Base-by-base conservation (phyloP, 2,329 filamentous ascomycete species). In the Metarhizium anisopliae region DNA sequence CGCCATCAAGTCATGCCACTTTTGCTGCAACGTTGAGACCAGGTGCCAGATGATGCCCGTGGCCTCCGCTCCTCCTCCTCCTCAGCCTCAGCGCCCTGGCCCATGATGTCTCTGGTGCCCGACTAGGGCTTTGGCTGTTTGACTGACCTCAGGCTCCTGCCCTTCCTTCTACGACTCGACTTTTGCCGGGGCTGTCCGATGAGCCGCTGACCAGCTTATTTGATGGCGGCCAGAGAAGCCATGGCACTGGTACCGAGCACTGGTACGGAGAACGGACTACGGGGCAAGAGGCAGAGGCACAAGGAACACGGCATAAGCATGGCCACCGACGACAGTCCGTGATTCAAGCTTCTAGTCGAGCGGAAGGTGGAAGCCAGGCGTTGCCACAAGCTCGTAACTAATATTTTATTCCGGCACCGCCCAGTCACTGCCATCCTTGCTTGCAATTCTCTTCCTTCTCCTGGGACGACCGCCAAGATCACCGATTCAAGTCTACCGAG, bases 1-100 rank as follows among this genome's bases (percentile, higher is more conserved):
- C 58, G 58, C 64, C 63, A 66, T 65, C 66, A 57, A 62, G 65
- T 69, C 67, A 69, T 69, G 67, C 67, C 67, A 69, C 68, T 69
- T 69, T 64, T 58, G 36, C 49, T 58, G 51, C 51, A 47, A 50
- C 42, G 16, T 45, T 20, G 42, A 45, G 18, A 55, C 38, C 35
- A 35, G 47, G 45, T 54, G 56, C 50, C 36, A 49, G 49, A 25
- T 45, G 38, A 47, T 52, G 56, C 38, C 47, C 47, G 51, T 47
- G 45, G 47, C 45, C 42, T 52, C 56, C 52, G 56, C 53, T 50
- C 25, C 25, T 49, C 38, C 53, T 50, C 25, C 25, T 49, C 38
- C 11, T 35, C 50, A 53, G 47, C 51, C 42, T 47, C 52, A 54
- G 45, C 45, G 42, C 42, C 18, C n/a, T 45, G 42, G 42, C 42